A percentile compares a stretch with the other conserved stretches of the same genome.
These are phyloP conservation scores for Benincasa hispida DNA, from an alignment of 306 rosid species.

Conservation along the genomic window DNA sequence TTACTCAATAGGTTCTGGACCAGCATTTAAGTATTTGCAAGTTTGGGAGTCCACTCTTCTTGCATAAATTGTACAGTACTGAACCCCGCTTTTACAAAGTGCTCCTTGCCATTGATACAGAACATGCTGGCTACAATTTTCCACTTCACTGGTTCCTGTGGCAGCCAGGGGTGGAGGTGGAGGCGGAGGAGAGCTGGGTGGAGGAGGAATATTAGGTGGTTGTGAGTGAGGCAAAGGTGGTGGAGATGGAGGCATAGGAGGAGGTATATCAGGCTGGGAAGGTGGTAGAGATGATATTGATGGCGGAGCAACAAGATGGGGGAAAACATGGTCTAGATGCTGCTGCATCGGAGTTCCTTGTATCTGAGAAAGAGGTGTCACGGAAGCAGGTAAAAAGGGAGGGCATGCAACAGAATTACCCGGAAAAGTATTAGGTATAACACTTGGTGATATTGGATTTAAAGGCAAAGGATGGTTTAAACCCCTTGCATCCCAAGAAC, in stretches of 20 bases:
- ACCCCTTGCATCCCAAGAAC: constrained; percentile 70
- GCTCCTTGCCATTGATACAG: constrained; percentile 75
- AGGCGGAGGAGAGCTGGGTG: constrained; percentile 59
- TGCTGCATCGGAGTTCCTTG: constrained; percentile 58
- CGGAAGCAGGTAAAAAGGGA: constrained; percentile 77
- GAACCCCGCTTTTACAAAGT: constrained; percentile 88
- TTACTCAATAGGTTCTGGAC: constrained; percentile 79
- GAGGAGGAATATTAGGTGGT: constrained; percentile 74
- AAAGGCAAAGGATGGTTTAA: constrained; percentile 47
- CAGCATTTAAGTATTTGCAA: constrained; percentile 63
- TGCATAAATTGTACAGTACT: constrained; percentile 73
- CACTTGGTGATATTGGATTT: constrained; percentile 42
- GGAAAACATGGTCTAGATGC: constrained; percentile 45
- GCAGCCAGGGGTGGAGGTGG: constrained; percentile 43
- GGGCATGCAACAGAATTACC: constrained; percentile 48
- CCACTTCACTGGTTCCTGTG: constrained; percentile 33
- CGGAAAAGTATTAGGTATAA: constrained; percentile 39
- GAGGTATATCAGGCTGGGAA: constrained; percentile 62
- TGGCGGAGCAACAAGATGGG: constrained; percentile 43
- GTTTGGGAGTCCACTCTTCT: constrained; percentile 51
- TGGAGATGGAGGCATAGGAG: constrained; percentile 65
- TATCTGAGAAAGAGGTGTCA: constrained; percentile 69
- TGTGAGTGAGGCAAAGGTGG: constrained; percentile 78
- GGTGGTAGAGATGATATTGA: constrained; percentile 54
- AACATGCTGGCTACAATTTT: constrained; percentile 27